Conservation (phyloP, 352 stramenopile species). For the Globisporangium uncinulatum region DNA sequence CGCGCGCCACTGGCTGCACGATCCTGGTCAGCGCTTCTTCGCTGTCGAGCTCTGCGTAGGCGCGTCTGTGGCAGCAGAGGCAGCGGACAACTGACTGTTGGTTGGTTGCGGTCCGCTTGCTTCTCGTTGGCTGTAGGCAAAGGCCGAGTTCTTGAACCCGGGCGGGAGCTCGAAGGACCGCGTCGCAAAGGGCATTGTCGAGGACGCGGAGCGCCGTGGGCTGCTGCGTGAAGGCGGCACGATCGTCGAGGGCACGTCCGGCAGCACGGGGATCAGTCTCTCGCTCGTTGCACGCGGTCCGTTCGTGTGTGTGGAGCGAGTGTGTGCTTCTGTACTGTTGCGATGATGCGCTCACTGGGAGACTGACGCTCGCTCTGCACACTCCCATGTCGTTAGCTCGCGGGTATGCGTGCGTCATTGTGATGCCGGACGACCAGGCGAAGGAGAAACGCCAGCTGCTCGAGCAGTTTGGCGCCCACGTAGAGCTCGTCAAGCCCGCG, state of each 20-base stretch:
- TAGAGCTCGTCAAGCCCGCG: constrained; percentile 85
- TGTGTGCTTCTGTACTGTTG: background rate
- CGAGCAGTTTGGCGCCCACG: constrained; percentile 79
- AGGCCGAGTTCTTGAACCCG: constrained; percentile 97
- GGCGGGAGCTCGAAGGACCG: constrained; percentile 97
- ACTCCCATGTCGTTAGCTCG: constrained; percentile 37
- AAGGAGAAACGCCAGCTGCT: constrained; percentile 88
- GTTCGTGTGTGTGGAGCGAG: background rate
- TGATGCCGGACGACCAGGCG: constrained; percentile 97
- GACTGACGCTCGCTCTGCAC: constrained; percentile 5
- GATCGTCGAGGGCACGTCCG: constrained; percentile 97
- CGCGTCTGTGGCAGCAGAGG: background rate
- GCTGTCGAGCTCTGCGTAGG: background rate
- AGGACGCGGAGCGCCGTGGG: constrained; percentile 87
- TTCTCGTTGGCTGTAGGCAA: constrained; percentile 39
- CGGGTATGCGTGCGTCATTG: constrained; percentile 93
- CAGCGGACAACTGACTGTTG: background rate
- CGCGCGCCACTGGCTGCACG: constrained; percentile 84
- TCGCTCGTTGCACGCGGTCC: constrained; percentile 88
- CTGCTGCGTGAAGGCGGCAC: constrained; percentile 88
- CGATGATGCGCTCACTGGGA: background rate
- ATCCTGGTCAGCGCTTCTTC: constrained; percentile 56
- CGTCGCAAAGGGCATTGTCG: constrained; percentile 93
- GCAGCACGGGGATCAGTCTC: constrained; percentile 97
- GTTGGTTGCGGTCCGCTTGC: background rate